Percentiles rank a stretch among this genome's conserved stretches.
phyloP scores from a whole-genome alignment of 2,329 filamentous ascomycete genomes.

The Colletotrichum tabaci region DNA sequence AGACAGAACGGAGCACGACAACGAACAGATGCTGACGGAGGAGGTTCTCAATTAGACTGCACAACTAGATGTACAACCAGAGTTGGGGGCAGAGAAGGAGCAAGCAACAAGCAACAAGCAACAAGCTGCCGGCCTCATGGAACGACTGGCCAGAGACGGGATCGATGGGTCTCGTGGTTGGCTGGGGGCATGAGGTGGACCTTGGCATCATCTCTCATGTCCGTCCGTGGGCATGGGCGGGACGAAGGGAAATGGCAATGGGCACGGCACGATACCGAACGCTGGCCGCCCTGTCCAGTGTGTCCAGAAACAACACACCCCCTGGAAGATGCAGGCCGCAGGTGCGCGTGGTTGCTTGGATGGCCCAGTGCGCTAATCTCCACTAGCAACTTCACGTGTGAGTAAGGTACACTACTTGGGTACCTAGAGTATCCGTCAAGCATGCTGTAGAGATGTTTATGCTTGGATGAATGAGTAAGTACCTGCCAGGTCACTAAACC shows the following conservation, averaged over 20 bases:
- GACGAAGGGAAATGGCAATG: neutral
- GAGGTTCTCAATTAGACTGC: too few species aligned
- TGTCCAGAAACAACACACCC: neutral
- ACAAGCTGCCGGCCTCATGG: neutral
- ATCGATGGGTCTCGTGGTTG: neutral
- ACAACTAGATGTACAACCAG: too few species aligned
- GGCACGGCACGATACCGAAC: neutral
- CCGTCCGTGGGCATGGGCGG: conserved; percentile 1
- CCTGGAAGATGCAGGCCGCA: conserved; percentile 8
- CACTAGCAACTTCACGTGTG: neutral
- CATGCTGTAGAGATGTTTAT: too few species aligned
- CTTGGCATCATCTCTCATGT: conserved; percentile 1
- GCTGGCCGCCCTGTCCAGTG: neutral
- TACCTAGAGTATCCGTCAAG: too few species aligned
- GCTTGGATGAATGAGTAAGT: too few species aligned
- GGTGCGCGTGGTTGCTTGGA: conserved; percentile 31
- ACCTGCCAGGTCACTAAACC: too few species aligned
- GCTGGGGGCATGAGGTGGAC: conserved; percentile 5
- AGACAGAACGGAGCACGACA: neutral
- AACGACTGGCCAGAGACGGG: neutral
- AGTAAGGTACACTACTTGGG: too few species aligned
- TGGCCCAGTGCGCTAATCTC: conserved; percentile 27
- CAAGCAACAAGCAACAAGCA: neutral
- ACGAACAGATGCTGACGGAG: too few species aligned
- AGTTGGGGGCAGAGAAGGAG: too few species aligned